Evolutionary conservation across 2,329 filamentous ascomycete species (phyloP).

Genomic region (Fusarium verrucosum): DNA sequence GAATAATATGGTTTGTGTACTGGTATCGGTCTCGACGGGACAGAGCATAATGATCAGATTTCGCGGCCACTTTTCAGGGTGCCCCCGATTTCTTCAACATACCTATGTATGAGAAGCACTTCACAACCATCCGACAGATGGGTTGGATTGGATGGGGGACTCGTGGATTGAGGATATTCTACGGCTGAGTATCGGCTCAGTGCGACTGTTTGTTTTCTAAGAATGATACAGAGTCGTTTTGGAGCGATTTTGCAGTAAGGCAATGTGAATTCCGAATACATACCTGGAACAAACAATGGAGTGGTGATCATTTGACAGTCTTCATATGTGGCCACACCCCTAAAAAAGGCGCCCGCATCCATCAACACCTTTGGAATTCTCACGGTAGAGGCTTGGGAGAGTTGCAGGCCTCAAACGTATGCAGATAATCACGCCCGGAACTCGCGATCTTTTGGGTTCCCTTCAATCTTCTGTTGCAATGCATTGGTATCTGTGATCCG

Average conservation of each 20-base stretch:
- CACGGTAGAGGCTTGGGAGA: background rate
- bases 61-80: too few relatives aligned
- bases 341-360: background rate
- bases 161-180: background rate
- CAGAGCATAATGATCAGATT: too few relatives aligned
- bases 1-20: too few relatives aligned
- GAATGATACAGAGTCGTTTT: too few relatives aligned
- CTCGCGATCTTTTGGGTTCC: background rate
- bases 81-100: too few relatives aligned
- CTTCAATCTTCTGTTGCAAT: background rate
- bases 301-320: background rate
- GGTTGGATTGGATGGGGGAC: background rate
- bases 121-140: too few relatives aligned
- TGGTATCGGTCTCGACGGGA: too few relatives aligned
- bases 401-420: conserved; percentile 9
- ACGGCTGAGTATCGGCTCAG: background rate
- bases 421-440: background rate
- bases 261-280: too few relatives aligned
- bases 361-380: background rate
- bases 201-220: background rate
- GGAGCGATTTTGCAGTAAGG: background rate
- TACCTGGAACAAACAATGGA: rapidly evolving
- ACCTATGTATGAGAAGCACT: too few relatives aligned
- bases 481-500: background rate
- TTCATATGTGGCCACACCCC: background rate